These are phyloP conservation scores for Chionographis japonica DNA, from an alignment of 106 monocot genomes.

Conservation along the genomic window DNA sequence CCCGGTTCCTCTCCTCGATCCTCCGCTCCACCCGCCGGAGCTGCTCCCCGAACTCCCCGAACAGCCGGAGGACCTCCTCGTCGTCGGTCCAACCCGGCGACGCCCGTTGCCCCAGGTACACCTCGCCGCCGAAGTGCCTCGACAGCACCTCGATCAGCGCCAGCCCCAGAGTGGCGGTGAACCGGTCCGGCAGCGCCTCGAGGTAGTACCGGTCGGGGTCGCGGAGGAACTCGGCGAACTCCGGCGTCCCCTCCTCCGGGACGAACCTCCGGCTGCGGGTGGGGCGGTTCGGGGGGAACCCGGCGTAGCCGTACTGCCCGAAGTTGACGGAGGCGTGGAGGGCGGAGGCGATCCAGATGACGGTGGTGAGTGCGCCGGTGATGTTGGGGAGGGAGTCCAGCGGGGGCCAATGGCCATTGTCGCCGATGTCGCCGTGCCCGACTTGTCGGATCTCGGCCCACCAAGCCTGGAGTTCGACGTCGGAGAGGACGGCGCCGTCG, in stretches of 20 bases:
- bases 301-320: slow-evolving; percentile 68
- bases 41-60: slow-evolving; percentile 37
- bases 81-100: slow-evolving; percentile 48
- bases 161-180: slow-evolving; percentile 52
- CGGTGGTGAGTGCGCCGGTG: slow-evolving; percentile 24
- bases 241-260: slow-evolving; percentile 28
- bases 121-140: slow-evolving; percentile 48
- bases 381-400: slow-evolving; percentile 31
- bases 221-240: slow-evolving; percentile 29
- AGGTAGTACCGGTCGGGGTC: slow-evolving; percentile 48
- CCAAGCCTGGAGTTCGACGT: slow-evolving; percentile 56
- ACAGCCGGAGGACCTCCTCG: slow-evolving; percentile 26
- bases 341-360: slow-evolving; percentile 73
- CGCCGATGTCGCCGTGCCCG: slow-evolving; percentile 50
- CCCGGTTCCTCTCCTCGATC: slow-evolving; percentile 44
- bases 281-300: slow-evolving; percentile 57
- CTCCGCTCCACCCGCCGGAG: slow-evolving; percentile 48
- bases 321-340: slow-evolving; percentile 69
- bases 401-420: slow-evolving; percentile 22
- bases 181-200: slow-evolving; percentile 40
- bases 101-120: slow-evolving; percentile 58
- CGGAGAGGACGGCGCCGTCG: slow-evolving; percentile 22
- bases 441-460: slow-evolving; percentile 45
- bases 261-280: slow-evolving; percentile 43
- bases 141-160: slow-evolving; percentile 75